Conservation (phyloP, 352 stramenopile species). For the Pythium graminicola region DNA sequence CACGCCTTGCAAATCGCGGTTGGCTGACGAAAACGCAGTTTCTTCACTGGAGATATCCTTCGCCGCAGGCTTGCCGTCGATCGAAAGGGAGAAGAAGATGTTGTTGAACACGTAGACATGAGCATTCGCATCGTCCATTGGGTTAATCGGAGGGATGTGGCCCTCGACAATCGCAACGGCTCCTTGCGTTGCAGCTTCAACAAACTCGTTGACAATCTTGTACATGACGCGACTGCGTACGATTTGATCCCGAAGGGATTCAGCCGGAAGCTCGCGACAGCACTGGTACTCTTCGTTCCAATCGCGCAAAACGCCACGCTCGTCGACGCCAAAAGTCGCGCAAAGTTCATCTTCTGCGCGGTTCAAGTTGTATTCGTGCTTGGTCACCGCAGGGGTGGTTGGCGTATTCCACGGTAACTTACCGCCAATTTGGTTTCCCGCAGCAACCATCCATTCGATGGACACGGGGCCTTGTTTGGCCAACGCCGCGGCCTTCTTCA, state of each 20-base stretch:
- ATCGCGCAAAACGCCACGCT: constrained; percentile 88
- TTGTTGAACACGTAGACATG: constrained; percentile 98
- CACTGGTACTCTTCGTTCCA: constrained; percentile 98
- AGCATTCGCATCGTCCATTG: constrained; percentile 88
- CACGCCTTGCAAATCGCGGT: constrained; percentile 86
- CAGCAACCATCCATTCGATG: constrained; percentile 83
- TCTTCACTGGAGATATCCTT: constrained; percentile 74
- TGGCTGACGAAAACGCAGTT: constrained; percentile 77
- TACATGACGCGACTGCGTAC: constrained; percentile 91
- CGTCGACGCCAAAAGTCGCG: constrained; percentile 88
- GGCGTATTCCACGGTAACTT: constrained; percentile 82
- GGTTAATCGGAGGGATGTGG: constrained; percentile 94
- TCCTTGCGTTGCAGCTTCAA: constrained; percentile 84
- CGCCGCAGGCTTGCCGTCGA: constrained; percentile 61
- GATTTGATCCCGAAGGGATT: constrained; percentile 84
- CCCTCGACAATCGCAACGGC: constrained; percentile 92
- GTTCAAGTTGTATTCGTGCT: constrained; percentile 72
- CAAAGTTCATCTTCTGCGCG: constrained; percentile 89
- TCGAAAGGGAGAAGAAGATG: constrained; percentile 95
- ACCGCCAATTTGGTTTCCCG: constrained; percentile 60
- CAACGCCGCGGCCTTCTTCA: constrained; percentile 68
- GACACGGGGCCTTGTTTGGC: constrained; percentile 71
- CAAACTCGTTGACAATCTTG: constrained; percentile 95
- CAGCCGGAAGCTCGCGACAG: constrained; percentile 72
- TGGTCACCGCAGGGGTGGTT: constrained; percentile 16